Evolutionary conservation across 257 asterid genomes (phyloP).

Genomic region (Ilex asprella): DNA sequence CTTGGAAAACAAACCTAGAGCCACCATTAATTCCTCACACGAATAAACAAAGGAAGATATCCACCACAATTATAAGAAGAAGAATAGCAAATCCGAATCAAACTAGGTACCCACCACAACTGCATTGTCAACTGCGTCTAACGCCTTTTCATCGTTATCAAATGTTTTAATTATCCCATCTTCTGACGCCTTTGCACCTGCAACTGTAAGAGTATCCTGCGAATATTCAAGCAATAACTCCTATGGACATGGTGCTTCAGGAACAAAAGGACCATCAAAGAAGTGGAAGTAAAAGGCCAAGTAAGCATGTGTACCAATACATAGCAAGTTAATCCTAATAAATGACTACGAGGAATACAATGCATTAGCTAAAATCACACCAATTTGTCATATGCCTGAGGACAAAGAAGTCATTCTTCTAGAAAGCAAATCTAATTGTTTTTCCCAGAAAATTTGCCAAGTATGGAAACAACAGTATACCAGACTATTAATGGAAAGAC

Average conservation of each 20-base stretch:
- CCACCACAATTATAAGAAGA: not conserved
- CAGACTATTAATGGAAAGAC: no score
- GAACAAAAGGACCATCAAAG: slow-evolving; percentile 4
- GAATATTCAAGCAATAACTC: not conserved
- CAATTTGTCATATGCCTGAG: no score
- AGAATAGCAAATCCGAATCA: slow-evolving; percentile 7
- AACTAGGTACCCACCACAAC: slow-evolving; percentile 49
- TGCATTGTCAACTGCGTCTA: slow-evolving; percentile 59
- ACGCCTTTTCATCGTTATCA: slow-evolving; percentile 48
- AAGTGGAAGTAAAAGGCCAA: no score
- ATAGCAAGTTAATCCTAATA: no score
- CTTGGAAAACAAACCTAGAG: not conserved
- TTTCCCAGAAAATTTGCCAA: no score
- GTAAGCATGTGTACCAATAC: no score
- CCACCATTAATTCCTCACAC: not conserved
- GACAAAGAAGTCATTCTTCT: no score
- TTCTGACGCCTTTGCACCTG: slow-evolving; percentile 25
- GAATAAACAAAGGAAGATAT: not conserved
- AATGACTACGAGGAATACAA: no score
- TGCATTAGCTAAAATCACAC: no score
- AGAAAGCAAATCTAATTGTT: no score
- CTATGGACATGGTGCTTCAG: no score
- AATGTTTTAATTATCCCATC: slow-evolving; percentile 26
- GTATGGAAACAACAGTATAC: no score
- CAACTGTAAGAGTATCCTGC: slow-evolving; percentile 43